Evolutionary conservation across 371 early-diverging fungal species (phyloP), one percentile per base, ranked within the genome.

Genomic region (Mucor ambiguus): DNA sequence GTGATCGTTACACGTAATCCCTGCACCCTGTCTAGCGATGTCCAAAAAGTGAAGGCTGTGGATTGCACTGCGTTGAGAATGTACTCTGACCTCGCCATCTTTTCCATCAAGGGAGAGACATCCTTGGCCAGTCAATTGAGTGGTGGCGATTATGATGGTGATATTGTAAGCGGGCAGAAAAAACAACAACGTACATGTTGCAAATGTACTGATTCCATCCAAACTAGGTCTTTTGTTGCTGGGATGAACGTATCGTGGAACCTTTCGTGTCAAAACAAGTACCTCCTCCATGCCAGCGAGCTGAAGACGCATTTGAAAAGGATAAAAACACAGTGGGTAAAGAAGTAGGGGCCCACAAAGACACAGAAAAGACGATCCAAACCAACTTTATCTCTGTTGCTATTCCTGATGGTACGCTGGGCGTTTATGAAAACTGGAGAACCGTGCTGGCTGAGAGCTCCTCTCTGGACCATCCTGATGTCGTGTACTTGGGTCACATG

Each of bases 61-160:
- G 81, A 76, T 60, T 75, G 76, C 52, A 48, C 69, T 11, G 68
- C 63, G 3, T 49, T 84, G 12, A 58, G 77, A 33, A 72, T 76
- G 52, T 84, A 84, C 43, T 75, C 73, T 20, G 82, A 84, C 69
- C 46, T 84, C 11, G 66, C 80, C 24, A 66, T 84, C 2, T 84
- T 82, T 58, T 71, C 84, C 9, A 61, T 71, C 14, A 72, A 78
- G 41, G 79, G 78, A 3, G 60, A 69, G n/a, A 63, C 73, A 10
- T 80, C 84, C 20, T 57, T 84, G 18, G 84, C 81, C 4, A 80
- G 76, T 61, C 68, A 72, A 55, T 57, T 84, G 5, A 72, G 77
- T 66, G 84, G 84, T 32, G 84, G 84, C 67, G 84, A 84, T 61
- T 84, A 84, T 66, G 84, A 84, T 73, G 84, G 84, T 56, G 84